A percentile compares a stretch with the other conserved stretches of the same genome.
Conservation (phyloP, 495 filamentous ascomycete genomes). For the Symbiotaphrina buchneri region DNA sequence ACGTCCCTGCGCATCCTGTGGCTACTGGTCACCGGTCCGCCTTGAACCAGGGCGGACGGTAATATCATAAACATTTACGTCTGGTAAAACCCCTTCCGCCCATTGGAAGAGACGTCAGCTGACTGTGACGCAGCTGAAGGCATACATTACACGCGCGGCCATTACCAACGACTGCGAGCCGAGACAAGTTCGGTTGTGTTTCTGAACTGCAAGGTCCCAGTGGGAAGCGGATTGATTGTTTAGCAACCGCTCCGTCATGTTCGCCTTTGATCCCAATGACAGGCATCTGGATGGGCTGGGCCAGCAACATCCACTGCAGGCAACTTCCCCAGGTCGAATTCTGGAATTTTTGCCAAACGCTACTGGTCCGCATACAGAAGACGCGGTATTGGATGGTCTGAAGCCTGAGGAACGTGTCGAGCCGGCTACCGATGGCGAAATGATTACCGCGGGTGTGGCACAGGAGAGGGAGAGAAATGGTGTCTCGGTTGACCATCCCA, state of each 20-base stretch:
- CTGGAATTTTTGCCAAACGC: slow-evolving; percentile 3
- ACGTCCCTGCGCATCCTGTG: neutral
- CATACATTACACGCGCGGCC: slow-evolving; percentile 2
- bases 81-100: no score
- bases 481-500: neutral
- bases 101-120: no score
- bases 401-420: neutral
- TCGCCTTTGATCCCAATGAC: slow-evolving; percentile 5
- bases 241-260: slow-evolving; percentile 2
- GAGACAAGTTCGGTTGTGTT: neutral
- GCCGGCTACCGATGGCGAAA: neutral
- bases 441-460: neutral
- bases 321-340: slow-evolving; percentile 1
- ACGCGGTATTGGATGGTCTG: neutral
- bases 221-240: neutral
- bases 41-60: slow-evolving; percentile 24
- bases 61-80: slow-evolving; percentile 9
- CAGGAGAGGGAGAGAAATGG: neutral
- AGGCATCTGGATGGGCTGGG: slow-evolving; percentile 1
- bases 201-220: neutral
- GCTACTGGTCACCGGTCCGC: slow-evolving; percentile 20
- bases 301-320: neutral
- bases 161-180: slow-evolving; percentile 3
- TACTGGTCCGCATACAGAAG: slow-evolving; percentile 1
- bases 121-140: neutral